These are phyloP conservation scores for Volvariella volvacea DNA, from an alignment of 1,284 basidiomycete species.

Conservation along the genomic window DNA sequence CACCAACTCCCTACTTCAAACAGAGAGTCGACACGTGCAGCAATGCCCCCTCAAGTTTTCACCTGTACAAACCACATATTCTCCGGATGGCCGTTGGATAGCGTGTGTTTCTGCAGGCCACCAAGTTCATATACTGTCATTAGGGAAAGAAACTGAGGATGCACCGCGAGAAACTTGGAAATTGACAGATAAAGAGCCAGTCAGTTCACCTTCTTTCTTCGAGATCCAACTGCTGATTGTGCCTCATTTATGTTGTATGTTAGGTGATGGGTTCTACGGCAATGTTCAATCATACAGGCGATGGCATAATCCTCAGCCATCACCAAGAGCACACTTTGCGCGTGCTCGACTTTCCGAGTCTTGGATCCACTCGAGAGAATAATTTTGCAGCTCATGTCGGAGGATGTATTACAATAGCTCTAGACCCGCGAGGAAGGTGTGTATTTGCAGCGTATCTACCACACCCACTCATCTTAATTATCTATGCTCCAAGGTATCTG, in stretches of 20 bases:
- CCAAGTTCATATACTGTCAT: constrained; percentile 51
- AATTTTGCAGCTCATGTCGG: constrained; percentile 62
- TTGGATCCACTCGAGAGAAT: constrained; percentile 43
- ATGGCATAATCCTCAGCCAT: constrained; percentile 59
- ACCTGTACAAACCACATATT: constrained; percentile 59
- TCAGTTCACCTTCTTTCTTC: constrained; percentile 7
- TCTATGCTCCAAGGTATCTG: constrained; percentile 46
- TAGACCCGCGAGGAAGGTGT: constrained; percentile 68
- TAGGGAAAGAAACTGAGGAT: constrained; percentile 46
- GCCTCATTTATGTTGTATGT: background rate
- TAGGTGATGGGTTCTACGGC: constrained; percentile 49
- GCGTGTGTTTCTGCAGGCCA: constrained; percentile 55
- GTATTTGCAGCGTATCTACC: constrained; percentile 7
- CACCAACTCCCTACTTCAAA: constrained; percentile 2
- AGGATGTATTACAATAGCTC: constrained; percentile 64
- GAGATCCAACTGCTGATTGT: background rate
- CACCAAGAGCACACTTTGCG: constrained; percentile 56
- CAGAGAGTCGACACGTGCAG: constrained; percentile 65
- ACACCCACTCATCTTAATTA: constrained; percentile 1
- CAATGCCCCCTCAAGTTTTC: constrained; percentile 47
- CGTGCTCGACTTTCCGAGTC: constrained; percentile 59
- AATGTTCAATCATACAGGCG: constrained; percentile 66
- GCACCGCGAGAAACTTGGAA: constrained; percentile 53
- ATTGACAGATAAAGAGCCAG: constrained; percentile 39
- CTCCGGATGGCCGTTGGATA: constrained; percentile 62